Evolutionary conservation across 1,284 basidiomycete species (phyloP).

Genomic region (Puccinia triticina): DNA sequence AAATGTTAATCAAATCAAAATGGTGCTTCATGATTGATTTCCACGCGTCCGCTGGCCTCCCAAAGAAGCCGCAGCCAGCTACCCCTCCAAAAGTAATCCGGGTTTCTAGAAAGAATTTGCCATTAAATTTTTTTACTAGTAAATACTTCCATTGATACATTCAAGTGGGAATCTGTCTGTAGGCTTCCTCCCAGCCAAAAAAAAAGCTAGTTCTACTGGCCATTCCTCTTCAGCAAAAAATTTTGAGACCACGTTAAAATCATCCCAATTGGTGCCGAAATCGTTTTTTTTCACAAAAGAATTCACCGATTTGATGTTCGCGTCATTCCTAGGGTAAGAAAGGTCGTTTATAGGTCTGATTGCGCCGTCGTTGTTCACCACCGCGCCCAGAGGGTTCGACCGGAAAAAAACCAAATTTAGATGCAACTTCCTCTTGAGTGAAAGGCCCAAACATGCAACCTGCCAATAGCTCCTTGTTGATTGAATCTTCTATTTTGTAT

Average conservation of each 20-base stretch:
- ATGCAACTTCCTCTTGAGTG: background rate
- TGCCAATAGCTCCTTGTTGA: no score
- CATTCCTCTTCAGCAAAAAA: background rate
- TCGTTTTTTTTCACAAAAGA: background rate
- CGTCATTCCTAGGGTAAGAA: background rate
- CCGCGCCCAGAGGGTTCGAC: conserved; percentile 1
- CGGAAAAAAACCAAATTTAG: background rate
- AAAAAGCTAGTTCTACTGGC: background rate
- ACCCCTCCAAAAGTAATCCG: conserved; percentile 1
- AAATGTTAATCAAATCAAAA: no score
- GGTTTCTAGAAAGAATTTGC: background rate
- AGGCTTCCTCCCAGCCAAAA: conserved; percentile 12
- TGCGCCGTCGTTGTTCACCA: background rate
- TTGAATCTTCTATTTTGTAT: no score
- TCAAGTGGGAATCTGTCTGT: background rate
- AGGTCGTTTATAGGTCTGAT: conserved; percentile 13
- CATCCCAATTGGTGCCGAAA: background rate
- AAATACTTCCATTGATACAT: conserved; percentile 13
- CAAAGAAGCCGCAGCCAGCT: conserved; percentile 20
- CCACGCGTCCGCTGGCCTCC: no score
- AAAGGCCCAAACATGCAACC: background rate
- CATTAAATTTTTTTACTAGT: conserved; percentile 8
- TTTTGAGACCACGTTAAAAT: background rate
- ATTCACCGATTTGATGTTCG: background rate
- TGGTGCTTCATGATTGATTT: no score